Base-by-base conservation (phyloP, 75 land plant species). In the Pinus tabuliformis region DNA sequence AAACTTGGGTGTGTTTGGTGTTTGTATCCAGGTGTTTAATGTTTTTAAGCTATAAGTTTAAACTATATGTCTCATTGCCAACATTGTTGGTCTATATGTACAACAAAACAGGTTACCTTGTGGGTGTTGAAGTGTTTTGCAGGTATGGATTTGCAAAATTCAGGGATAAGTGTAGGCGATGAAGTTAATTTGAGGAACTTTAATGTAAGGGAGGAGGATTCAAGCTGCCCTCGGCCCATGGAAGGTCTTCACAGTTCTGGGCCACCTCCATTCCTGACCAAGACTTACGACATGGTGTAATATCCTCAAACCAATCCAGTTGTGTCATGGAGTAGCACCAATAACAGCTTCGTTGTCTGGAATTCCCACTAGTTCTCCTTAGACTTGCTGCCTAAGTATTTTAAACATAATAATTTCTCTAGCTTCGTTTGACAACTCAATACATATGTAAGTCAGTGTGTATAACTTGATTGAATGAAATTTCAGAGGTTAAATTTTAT, bases 301-400 rank as follows among this genome's bases (percentile, higher is more conserved):
- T 90, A 90, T 24, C 90, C 85, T 3, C 62, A 61, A 4, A 85
- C 92, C 2, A 83, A 90, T 57, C 16, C 76, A 7, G 62, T 90
- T 13, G 87, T 90, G 15, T 87, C 92, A 22, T 90, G 92, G 92
- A 83, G 92, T 57, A 56, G 73, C 33, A 77, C 73, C 20, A 66
- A 83, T 5, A 90, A 85, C 58, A 90, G 92, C 77, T 90, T 90
- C 75, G 56, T 90, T 37, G 92, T 90, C 13, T 90, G 90, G 92
- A 82, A 90, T 75, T 79, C 86, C 52, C 77, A 72, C 75, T 62
- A 62, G 49, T 90, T 90, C 76, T 79, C 92, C 36, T 26, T 70
- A 22, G 73, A 74, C 57, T 73, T 90, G 37, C 83, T 90, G 52
- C 92, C 92, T 3, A 71, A 62, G 28, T 81, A 57, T 77, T 73